Evolutionary conservation across 257 asterid species (phyloP).

Genomic region (Solanum megistacrolobum): DNA sequence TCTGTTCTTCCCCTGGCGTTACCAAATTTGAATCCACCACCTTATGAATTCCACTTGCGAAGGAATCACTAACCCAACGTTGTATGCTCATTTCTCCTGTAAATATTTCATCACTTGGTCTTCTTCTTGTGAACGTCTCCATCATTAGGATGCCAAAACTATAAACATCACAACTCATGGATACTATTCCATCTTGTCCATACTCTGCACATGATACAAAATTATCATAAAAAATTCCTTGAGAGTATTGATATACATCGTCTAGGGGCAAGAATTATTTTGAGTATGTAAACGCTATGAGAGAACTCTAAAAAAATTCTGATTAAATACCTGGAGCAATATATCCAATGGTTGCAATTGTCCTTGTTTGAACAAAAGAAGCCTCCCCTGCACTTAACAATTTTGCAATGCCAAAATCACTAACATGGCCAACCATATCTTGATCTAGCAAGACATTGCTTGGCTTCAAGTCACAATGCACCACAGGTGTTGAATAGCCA

Average conservation of each 20-base stretch:
- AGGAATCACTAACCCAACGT: too few species aligned
- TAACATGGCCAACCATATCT: not conserved
- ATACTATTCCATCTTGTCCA: not conserved
- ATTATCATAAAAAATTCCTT: not conserved
- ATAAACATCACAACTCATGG: not conserved
- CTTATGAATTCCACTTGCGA: too few species aligned
- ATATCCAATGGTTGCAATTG: not conserved
- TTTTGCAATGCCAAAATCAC: not conserved
- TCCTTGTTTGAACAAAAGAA: not conserved
- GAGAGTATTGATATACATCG: not conserved
- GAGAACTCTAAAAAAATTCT: not conserved
- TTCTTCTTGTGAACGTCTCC: too few species aligned
- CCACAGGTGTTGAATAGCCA: not conserved
- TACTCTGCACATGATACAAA: not conserved
- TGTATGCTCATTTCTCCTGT: too few species aligned
- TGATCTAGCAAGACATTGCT: not conserved
- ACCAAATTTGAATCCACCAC: too few species aligned
- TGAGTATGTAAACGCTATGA: too few species aligned
- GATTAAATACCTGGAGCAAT: not conserved
- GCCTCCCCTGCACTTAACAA: not conserved
- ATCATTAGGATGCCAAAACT: not conserved
- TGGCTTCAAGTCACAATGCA: not conserved
- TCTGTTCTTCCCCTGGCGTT: too few species aligned
- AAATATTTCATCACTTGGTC: not conserved
- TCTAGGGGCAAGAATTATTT: too few species aligned